These are phyloP conservation scores for Vigna radiata DNA, from an alignment of 306 rosid species.

Conservation along the genomic window DNA sequence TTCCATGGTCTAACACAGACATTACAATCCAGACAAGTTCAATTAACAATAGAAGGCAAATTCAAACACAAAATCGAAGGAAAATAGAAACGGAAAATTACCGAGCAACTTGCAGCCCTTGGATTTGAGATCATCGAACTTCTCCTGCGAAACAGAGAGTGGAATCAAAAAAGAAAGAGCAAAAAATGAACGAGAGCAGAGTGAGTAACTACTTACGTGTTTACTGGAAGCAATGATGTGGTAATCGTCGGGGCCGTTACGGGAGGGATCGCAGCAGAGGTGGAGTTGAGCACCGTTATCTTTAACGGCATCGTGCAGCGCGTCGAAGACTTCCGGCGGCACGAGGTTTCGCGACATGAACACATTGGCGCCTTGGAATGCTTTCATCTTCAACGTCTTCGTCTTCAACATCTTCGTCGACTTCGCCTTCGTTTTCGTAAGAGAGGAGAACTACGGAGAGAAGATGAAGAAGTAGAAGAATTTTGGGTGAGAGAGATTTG, in stretches of 20 bases:
- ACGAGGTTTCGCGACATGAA: constrained; percentile 94
- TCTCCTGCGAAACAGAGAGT: constrained; percentile 60
- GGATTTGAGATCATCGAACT: constrained; percentile 76
- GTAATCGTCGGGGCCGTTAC: constrained; percentile 74
- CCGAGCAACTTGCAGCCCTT: constrained; percentile 89
- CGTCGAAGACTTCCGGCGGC: constrained; percentile 86
- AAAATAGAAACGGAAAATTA: constrained; percentile 10
- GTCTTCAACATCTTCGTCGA: not conserved
- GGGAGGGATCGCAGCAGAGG: constrained; percentile 89
- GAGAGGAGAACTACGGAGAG: not conserved
- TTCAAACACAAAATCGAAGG: not conserved
- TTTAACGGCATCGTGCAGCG: constrained; percentile 88
- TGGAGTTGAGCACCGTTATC: constrained; percentile 75
- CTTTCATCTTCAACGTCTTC: constrained; percentile 68
- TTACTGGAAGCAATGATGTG: constrained; percentile 78
- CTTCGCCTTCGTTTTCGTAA: too few species aligned
- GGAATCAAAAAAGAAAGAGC: not conserved
- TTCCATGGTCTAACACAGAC: constrained; percentile 1
- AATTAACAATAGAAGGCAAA: constrained; percentile 19
- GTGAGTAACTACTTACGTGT: constrained; percentile 58
- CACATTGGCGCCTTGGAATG: constrained; percentile 75
- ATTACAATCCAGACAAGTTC: not conserved
- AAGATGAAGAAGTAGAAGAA: not conserved
- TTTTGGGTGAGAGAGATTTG: not conserved
- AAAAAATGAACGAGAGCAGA: not conserved